A percentile compares a stretch with the other conserved stretches of the same genome.
Conservation (phyloP, 208 protist species). For the Strigomonas culicis region DNA sequence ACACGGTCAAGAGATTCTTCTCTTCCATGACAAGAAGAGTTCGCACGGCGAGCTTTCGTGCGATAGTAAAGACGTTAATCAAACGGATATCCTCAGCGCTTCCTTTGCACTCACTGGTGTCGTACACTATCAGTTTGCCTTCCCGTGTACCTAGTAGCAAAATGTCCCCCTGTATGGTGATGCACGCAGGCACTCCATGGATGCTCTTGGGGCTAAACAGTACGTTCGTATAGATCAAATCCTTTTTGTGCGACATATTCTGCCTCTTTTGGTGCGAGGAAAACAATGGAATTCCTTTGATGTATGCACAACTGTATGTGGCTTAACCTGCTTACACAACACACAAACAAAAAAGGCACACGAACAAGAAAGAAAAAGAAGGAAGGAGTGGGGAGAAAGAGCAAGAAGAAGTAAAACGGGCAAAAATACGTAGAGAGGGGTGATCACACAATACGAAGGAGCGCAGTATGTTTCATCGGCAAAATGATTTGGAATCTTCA, state of each 20-base stretch:
- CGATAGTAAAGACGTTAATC: no score
- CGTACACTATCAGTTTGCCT: conserved; percentile 48
- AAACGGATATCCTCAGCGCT: conserved; percentile 10
- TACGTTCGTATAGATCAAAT: no score
- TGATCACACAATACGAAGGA: no score
- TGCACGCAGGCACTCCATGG: conserved; percentile 46
- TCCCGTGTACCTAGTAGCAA: conserved; percentile 60
- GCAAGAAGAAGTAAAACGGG: not conserved
- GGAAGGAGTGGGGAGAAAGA: not conserved
- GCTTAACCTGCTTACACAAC: not conserved
- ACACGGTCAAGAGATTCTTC: no score
- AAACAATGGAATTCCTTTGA: not conserved
- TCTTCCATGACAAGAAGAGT: no score
- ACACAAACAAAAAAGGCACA: not conserved
- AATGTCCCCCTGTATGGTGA: conserved; percentile 29
- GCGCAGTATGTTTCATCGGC: no score
- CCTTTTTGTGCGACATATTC: not conserved
- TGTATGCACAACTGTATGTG: not conserved
- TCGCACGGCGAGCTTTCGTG: no score
- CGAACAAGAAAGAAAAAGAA: conserved; percentile 4
- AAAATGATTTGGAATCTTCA: no score
- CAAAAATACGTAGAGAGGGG: not conserved
- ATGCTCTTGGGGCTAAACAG: not conserved
- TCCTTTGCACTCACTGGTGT: conserved; percentile 25
- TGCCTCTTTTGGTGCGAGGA: not conserved